A percentile compares a stretch with the other conserved stretches of the same genome.
Conservation (phyloP, 2,329 filamentous ascomycete genomes). For the Rhytidhysteron rufulum region DNA sequence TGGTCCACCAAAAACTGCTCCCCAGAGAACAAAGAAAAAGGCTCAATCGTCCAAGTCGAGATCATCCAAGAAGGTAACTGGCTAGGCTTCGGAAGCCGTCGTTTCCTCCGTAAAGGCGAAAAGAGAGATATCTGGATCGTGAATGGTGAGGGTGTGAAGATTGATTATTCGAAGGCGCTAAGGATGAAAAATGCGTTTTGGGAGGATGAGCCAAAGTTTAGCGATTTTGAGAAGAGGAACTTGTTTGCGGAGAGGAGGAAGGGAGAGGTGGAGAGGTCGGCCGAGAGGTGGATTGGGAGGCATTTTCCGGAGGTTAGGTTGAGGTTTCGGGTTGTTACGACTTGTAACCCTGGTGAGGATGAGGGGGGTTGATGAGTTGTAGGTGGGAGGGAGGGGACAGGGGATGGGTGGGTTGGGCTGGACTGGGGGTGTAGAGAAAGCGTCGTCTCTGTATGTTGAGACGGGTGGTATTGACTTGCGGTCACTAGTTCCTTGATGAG, state of each 20-base stretch:
- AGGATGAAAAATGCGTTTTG: too few relatives aligned
- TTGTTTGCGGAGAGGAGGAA: not conserved
- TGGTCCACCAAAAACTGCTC: not conserved
- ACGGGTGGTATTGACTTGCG: too few relatives aligned
- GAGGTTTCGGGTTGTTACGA: not conserved
- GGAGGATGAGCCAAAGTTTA: not conserved
- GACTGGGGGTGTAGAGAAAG: too few relatives aligned
- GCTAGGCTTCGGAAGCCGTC: not conserved
- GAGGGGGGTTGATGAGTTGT: too few relatives aligned
- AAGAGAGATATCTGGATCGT: not conserved
- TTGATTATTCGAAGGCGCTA: too few relatives aligned
- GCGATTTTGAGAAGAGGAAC: too few relatives aligned
- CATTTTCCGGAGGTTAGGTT: not conserved
- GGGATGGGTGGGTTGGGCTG: too few relatives aligned
- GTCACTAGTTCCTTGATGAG: too few relatives aligned
- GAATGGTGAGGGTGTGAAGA: not conserved
- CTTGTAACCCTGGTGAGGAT: not conserved
- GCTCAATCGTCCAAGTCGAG: not conserved
- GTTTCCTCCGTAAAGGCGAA: not conserved
- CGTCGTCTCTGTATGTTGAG: too few relatives aligned
- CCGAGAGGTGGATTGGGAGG: not conserved
- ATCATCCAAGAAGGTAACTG: conserved; percentile 2
- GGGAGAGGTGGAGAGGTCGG: not conserved
- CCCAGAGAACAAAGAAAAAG: not conserved
- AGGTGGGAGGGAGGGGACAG: too few relatives aligned